Percentiles rank a stretch among this genome's conserved stretches.
Conservation (phyloP, 352 stramenopile species). For the Hyaloperonospora brassicae region DNA sequence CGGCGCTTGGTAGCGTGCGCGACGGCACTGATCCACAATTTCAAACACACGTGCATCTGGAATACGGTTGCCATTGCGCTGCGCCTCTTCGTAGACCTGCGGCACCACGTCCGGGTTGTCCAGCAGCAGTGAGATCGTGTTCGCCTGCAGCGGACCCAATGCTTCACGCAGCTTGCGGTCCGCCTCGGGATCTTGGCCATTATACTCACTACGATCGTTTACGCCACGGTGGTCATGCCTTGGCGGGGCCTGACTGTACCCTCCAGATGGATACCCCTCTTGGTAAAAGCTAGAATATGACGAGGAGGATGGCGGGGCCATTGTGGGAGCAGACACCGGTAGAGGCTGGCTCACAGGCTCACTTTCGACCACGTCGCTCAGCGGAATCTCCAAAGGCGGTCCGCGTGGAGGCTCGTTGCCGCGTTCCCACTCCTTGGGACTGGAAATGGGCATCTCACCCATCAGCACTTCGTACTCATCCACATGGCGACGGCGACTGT, state of each 20-base stretch:
- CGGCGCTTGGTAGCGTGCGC: constrained; percentile 28
- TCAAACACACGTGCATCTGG: constrained; percentile 66
- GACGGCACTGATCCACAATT: constrained; percentile 62
- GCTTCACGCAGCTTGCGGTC: constrained; percentile 55
- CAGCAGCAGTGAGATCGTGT: constrained; percentile 62
- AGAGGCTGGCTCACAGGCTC: constrained; percentile 15
- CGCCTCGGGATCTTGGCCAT: constrained; percentile 38
- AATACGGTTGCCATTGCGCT: constrained; percentile 69
- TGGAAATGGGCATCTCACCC: constrained; percentile 64
- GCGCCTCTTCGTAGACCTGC: constrained; percentile 75
- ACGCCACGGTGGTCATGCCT: constrained; percentile 23
- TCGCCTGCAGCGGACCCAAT: constrained; percentile 60
- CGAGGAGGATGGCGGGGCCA: constrained; percentile 13
- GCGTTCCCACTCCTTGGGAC: constrained; percentile 73
- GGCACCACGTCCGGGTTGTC: constrained; percentile 68
- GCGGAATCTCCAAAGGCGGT: constrained; percentile 48
- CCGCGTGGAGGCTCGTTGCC: constrained; percentile 55
- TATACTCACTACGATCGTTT: constrained; percentile 23
- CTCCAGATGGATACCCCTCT: constrained; percentile 20
- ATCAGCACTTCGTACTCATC: constrained; percentile 80
- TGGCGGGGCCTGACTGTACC: constrained; percentile 12
- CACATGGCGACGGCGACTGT: constrained; percentile 58
- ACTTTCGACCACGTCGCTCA: constrained; percentile 50
- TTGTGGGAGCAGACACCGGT: constrained; percentile 15
- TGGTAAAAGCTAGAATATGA: constrained; percentile 11